These are phyloP conservation scores for Apiosordaria backusii DNA, from an alignment of 495 filamentous ascomycete genomes.

Conservation along the genomic window DNA sequence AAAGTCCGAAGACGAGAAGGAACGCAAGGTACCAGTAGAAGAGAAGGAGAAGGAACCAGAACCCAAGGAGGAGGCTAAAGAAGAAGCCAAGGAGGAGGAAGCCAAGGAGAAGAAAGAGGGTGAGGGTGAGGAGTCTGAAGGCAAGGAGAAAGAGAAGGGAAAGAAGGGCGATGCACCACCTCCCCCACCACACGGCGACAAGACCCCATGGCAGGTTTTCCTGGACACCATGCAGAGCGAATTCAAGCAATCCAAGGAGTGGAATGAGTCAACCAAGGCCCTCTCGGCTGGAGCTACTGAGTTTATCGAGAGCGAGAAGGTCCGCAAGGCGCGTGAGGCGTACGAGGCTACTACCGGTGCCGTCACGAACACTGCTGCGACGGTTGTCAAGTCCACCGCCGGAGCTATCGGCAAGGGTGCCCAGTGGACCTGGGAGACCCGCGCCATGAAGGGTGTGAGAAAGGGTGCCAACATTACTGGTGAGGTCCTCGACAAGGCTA, in stretches of 20 bases:
- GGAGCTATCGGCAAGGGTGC: slow-evolving; percentile 83
- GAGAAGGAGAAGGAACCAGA: slow-evolving; percentile 29
- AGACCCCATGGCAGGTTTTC: slow-evolving; percentile 98
- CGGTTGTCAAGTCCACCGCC: slow-evolving; percentile 79
- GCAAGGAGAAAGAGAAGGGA: slow-evolving; percentile 50
- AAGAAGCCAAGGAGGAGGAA: slow-evolving; percentile 44
- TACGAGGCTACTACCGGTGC: slow-evolving; percentile 80
- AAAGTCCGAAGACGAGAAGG: slow-evolving; percentile 31
- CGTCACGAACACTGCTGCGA: slow-evolving; percentile 65
- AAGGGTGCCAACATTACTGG: slow-evolving; percentile 80
- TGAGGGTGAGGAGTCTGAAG: slow-evolving; percentile 42
- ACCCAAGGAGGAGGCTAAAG: slow-evolving; percentile 35
- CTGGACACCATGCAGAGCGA: slow-evolving; percentile 88
- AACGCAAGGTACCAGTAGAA: slow-evolving; percentile 37
- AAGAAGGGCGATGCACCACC: slow-evolving; percentile 75
- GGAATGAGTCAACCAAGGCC: slow-evolving; percentile 97
- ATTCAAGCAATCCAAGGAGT: slow-evolving; percentile 96
- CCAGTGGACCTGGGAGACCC: slow-evolving; percentile 94
- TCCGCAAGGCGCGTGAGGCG: slow-evolving; percentile 78
- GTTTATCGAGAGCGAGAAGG: slow-evolving; percentile 90
- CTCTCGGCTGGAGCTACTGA: slow-evolving; percentile 82
- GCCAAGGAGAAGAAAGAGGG: slow-evolving; percentile 47
- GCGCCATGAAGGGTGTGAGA: slow-evolving; percentile 86
- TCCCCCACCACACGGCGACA: slow-evolving; percentile 93
- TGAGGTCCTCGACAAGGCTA: slow-evolving; percentile 87